Evolutionary conservation across 148 eudicot species (phyloP), one percentile per base, ranked within the genome.

Genomic region (Cornus controversa): DNA sequence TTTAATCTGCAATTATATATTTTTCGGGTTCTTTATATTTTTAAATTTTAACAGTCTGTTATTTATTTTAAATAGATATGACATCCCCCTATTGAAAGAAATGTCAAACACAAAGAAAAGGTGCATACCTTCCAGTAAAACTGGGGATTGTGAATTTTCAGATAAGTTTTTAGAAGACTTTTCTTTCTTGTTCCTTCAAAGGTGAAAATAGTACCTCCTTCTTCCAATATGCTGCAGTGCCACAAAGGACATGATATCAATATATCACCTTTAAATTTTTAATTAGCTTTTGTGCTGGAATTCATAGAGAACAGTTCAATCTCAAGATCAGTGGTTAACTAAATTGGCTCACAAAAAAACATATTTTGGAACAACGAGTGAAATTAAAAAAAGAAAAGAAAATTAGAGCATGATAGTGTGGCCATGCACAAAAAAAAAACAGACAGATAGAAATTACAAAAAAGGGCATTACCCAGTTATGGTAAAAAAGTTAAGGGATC

Each of bases 61-160:
- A 25, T 60, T n/a, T n/a, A n/a, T n/a, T n/a, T n/a, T 22, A 60
- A 22, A 6, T 2, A 60, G 25, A 71, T 71, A 26, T 4, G 14
- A n/a, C n/a, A 71, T 53, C 10, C 26, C 40, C 6, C 11, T 57
- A 13, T 64, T 34, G 18, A 36, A 23, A 34, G 63, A 58, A 22
- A 23, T 37, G 68, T 24, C 26, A 20, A 58, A n/a, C 0, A 1
- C 22, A 67, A 15, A 67, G 37, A 16, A 24, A 68, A 67, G 67
- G 42, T 60, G 28, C 70, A 6, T 77, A 92, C 99, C 99, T 96
- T 93, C 99, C 93, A 89, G 80, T 96, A 96, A 79, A 96, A 93
- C 66, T 91, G 93, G 28, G 98, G 93, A 75, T 54, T 89, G 75
- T 91, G 99, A 81, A 96, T 71, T 75, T 90, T 87, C 75, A 96